A percentile compares a stretch with the other conserved stretches of the same genome.
phyloP scores from a whole-genome alignment of 2,329 filamentous ascomycete species.

The Penicillium brasilianum region DNA sequence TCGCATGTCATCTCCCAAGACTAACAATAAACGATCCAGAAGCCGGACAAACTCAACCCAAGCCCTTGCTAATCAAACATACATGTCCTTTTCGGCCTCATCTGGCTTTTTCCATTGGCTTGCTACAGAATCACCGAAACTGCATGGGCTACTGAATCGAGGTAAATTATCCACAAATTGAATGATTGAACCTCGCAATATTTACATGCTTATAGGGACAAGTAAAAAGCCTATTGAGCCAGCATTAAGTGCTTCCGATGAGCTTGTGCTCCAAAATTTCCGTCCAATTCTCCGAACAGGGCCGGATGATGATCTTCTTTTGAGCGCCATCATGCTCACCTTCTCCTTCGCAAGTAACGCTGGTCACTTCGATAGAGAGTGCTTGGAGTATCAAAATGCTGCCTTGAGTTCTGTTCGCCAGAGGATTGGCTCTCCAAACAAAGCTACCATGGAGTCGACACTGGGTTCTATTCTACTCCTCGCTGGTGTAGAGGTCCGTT shows the following conservation, averaged over 20 bases:
- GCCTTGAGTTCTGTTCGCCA: constrained; percentile 42
- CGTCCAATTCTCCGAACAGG: constrained; percentile 41
- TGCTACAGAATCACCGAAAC: constrained; percentile 3
- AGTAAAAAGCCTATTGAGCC: constrained; percentile 34
- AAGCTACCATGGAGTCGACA: constrained; percentile 43
- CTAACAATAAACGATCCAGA: neutral
- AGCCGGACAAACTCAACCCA: neutral
- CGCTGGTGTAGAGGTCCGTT: constrained; percentile 49
- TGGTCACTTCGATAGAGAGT: constrained; percentile 33
- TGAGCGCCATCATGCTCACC: constrained; percentile 50
- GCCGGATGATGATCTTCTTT: constrained; percentile 44
- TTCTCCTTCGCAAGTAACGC: constrained; percentile 39
- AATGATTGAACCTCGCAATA: no score
- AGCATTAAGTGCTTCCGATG: constrained; percentile 45
- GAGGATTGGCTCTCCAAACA: constrained; percentile 37
- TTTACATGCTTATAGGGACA: neutral
- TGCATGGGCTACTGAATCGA: constrained; percentile 4
- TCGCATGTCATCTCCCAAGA: constrained; percentile 18
- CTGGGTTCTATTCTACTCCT: constrained; percentile 52
- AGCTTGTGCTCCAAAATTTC: constrained; percentile 48
- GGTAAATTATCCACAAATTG: neutral
- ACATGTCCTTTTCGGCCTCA: neutral
- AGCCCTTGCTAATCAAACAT: neutral
- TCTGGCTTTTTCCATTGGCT: constrained; percentile 8
- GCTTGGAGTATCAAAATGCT: constrained; percentile 44